Percentiles rank a stretch among this genome's conserved stretches.
Evolutionary conservation across 805 yeast genomes (phyloP).

Genomic region (Spathaspora girioi): DNA sequence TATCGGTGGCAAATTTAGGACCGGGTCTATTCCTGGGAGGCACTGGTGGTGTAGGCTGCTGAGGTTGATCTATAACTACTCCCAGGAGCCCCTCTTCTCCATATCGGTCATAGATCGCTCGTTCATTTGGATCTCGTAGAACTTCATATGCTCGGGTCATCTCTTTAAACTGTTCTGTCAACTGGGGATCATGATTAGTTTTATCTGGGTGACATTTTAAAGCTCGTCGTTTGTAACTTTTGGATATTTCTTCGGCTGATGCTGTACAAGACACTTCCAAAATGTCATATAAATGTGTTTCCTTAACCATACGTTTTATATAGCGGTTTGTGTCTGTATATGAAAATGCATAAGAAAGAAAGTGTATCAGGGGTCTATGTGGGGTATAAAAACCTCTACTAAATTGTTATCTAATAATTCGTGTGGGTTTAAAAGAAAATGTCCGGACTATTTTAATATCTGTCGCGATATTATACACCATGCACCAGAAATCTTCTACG

Average conservation of each 20-base stretch:
- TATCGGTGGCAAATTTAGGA: constrained; percentile 16
- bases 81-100: constrained; percentile 47
- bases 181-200: constrained; percentile 45
- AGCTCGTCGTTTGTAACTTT: constrained; percentile 36
- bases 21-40: constrained; percentile 3
- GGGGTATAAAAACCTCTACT: not conserved
- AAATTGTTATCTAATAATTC: no score
- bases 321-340: not conserved
- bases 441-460: no score
- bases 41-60: constrained; percentile 1
- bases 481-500: no score
- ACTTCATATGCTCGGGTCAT: constrained; percentile 67
- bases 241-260: constrained; percentile 33
- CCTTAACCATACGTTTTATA: constrained; percentile 12
- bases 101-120: constrained; percentile 49
- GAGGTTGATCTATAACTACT: constrained; percentile 4
- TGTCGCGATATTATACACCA: no score
- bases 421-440: not conserved
- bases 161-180: constrained; percentile 55
- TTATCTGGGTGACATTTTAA: constrained; percentile 65
- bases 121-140: constrained; percentile 43
- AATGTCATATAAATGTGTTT: constrained; percentile 29
- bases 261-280: constrained; percentile 29
- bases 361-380: not conserved
- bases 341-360: not conserved